Evolutionary conservation across 139 green algal species (phyloP).

Genomic region (Chlamydomonas sp.): DNA sequence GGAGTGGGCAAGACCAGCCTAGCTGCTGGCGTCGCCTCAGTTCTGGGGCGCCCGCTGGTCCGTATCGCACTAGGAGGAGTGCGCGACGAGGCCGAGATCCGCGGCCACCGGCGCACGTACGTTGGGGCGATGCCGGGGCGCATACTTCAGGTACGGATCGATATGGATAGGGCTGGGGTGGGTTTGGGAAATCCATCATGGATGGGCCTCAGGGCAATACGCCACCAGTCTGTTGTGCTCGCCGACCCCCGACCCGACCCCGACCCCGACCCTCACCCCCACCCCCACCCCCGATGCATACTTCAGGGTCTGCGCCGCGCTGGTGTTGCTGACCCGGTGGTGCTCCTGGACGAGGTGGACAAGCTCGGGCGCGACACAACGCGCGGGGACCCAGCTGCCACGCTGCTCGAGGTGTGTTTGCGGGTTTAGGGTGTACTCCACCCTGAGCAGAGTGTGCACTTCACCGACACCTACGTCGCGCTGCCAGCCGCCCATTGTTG

Average conservation of each 20-base stretch:
- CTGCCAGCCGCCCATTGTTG: constrained; percentile 87
- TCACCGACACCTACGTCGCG: constrained; percentile 92
- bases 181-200: too few species aligned
- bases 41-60: constrained; percentile 37
- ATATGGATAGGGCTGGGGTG: too few species aligned
- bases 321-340: constrained; percentile 75
- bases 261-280: neutral
- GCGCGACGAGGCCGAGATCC: constrained; percentile 86
- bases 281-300: neutral
- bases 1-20: constrained; percentile 88
- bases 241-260: neutral
- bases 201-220: too few species aligned
- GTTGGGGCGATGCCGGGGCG: constrained; percentile 92
- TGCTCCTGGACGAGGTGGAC: constrained; percentile 97
- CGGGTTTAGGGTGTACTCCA: too few species aligned
- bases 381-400: constrained; percentile 27
- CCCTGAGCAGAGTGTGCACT: constrained; percentile 68
- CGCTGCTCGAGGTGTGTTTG: neutral
- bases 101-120: constrained; percentile 85
- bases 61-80: constrained; percentile 83
- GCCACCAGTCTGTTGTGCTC: neutral
- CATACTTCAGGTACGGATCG: constrained; percentile 22
- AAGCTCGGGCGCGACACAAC: constrained; percentile 59
- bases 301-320: constrained; percentile 35
- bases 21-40: constrained; percentile 63